A percentile compares a stretch with the other conserved stretches of the same genome.
Conservation (phyloP, 306 rosid species). For the Fagus sylvatica region DNA sequence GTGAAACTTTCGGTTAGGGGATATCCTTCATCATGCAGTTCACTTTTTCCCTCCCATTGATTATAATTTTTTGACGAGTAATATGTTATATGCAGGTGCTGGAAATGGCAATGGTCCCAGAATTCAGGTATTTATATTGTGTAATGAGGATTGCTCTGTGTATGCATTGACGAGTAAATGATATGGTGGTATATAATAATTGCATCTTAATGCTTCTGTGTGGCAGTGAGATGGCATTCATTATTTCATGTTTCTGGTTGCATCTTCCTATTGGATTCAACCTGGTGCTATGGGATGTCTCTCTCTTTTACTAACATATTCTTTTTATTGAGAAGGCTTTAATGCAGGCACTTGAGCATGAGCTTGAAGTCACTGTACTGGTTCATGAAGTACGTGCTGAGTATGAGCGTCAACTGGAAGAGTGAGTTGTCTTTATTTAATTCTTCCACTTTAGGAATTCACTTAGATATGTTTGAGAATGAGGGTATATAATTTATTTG, state of each 20-base stretch:
- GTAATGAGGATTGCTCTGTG: not conserved
- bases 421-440: conserved; percentile 46
- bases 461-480: not conserved
- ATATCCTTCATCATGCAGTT: conserved; percentile 3
- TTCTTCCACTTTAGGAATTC: not conserved
- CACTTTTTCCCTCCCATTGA: conserved; percentile 4
- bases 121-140: conserved; percentile 58
- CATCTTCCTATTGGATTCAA: no score
- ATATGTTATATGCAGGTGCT: conserved; percentile 36
- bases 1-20: conserved; percentile 60
- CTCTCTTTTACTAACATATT: conserved; percentile 14
- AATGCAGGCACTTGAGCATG: conserved; percentile 87
- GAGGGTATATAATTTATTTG: not conserved
- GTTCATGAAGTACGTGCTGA: conserved; percentile 92
- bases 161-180: no score
- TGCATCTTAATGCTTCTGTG: no score
- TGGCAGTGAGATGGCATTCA: not conserved
- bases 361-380: conserved; percentile 89
- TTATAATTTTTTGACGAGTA: conserved; percentile 15
- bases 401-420: conserved; percentile 90
- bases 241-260: conserved; percentile 8
- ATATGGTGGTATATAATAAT: no score
- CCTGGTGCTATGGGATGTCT: no score
- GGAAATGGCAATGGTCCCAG: conserved; percentile 69
- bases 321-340: conserved; percentile 57